A percentile compares a stretch with the other conserved stretches of the same genome.
Conservation (phyloP, 192 early-diverging fungal genomes). For the Funneliformis mosseae region DNA sequence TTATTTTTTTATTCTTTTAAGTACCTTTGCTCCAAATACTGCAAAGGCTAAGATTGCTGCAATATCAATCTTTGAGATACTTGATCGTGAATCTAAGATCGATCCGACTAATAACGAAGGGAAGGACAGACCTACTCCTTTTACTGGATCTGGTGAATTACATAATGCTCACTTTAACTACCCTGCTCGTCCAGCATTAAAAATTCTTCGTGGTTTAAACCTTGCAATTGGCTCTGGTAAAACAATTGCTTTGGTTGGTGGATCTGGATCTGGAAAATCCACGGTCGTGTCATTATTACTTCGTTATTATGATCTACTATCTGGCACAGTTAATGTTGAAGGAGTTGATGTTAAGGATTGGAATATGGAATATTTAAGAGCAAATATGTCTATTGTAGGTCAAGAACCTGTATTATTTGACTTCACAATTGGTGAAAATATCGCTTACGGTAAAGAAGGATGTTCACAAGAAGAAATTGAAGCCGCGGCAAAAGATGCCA, state of each 20-base stretch:
- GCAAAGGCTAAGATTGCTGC: slow-evolving; percentile 75
- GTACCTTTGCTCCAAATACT: slow-evolving; percentile 66
- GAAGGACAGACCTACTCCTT: slow-evolving; percentile 32
- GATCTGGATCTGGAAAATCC: slow-evolving; percentile 84
- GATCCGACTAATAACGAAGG: slow-evolving; percentile 53
- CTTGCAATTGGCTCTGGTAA: slow-evolving; percentile 54
- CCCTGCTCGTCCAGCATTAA: slow-evolving; percentile 60
- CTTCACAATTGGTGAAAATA: slow-evolving; percentile 86
- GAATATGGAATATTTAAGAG: slow-evolving; percentile 69
- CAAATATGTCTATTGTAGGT: slow-evolving; percentile 81
- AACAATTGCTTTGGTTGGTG: slow-evolving; percentile 86
- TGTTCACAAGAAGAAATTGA: slow-evolving; percentile 61
- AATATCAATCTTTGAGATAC: slow-evolving; percentile 61
- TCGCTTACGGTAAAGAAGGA: slow-evolving; percentile 64
- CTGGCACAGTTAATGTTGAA: slow-evolving; percentile 67
- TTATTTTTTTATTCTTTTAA: slow-evolving; percentile 2
- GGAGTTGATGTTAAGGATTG: slow-evolving; percentile 60
- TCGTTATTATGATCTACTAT: slow-evolving; percentile 68
- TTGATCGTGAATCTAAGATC: slow-evolving; percentile 73
- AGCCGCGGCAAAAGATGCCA: slow-evolving; percentile 56
- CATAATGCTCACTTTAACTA: slow-evolving; percentile 65
- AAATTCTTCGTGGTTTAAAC: slow-evolving; percentile 62
- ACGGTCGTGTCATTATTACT: slow-evolving; percentile 66
- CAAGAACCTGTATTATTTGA: slow-evolving; percentile 94
- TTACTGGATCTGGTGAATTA: slow-evolving; percentile 54